These are phyloP conservation scores for Mucor piriformis DNA, from an alignment of 371 early-diverging fungal species.

Conservation along the genomic window DNA sequence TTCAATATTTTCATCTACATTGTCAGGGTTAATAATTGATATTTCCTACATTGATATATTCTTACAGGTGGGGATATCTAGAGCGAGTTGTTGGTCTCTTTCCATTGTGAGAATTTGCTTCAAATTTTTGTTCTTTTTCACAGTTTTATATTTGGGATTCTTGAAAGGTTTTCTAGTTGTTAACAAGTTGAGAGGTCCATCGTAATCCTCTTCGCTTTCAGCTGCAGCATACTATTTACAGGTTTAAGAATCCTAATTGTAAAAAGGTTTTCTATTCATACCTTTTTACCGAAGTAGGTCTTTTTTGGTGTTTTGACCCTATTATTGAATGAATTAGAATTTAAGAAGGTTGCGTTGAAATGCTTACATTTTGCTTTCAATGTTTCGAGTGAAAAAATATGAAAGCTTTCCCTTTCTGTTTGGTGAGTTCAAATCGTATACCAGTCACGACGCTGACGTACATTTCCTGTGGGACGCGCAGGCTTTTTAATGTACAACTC, in stretches of 20 bases:
- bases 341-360: background rate
- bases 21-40: background rate
- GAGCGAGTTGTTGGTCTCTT: constrained; percentile 61
- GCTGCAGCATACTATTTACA: constrained; percentile 2
- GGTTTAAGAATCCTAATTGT: background rate
- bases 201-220: constrained; percentile 26
- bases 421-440: background rate
- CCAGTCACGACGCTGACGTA: constrained; percentile 25
- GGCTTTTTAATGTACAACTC: constrained; percentile 2
- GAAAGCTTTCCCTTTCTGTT: background rate
- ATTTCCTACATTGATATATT: background rate
- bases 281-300: constrained; percentile 20
- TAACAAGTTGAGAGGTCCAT: constrained; percentile 39
- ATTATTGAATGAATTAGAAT: background rate
- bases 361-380: background rate
- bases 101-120: constrained; percentile 81
- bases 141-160: constrained; percentile 59
- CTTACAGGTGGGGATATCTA: constrained; percentile 76
- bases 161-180: constrained; percentile 68
- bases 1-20: constrained; percentile 77
- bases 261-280: background rate
- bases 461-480: constrained; percentile 8
- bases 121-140: constrained; percentile 74
- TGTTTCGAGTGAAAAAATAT: background rate
- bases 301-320: constrained; percentile 22